A percentile compares a stretch with the other conserved stretches of the same genome.
These are phyloP conservation scores for Dentipellis fragilis DNA, from an alignment of 768 basidiomycete species.

Conservation along the genomic window DNA sequence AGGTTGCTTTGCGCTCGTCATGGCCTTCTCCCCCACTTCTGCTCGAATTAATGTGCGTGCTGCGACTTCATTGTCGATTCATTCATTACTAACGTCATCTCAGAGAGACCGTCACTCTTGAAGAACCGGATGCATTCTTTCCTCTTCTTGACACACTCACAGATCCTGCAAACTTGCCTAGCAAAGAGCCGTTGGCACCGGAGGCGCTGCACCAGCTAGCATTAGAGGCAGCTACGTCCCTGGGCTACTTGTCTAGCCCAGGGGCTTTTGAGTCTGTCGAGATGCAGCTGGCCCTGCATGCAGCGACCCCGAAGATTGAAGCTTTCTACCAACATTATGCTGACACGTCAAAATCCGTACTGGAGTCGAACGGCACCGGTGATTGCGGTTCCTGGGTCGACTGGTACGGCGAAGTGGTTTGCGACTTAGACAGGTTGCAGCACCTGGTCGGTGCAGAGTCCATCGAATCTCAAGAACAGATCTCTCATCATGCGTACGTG, in stretches of 20 bases:
- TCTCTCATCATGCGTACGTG: slow-evolving; percentile 21
- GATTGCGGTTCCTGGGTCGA: slow-evolving; percentile 71
- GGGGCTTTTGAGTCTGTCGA: slow-evolving; percentile 50
- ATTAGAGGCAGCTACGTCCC: slow-evolving; percentile 37
- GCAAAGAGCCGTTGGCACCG: slow-evolving; percentile 27
- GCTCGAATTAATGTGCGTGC: slow-evolving; percentile 23
- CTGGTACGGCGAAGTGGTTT: slow-evolving; percentile 70
- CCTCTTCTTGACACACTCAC: slow-evolving; percentile 60
- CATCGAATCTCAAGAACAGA: slow-evolving; percentile 28
- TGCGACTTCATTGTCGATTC: background rate
- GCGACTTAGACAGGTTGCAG: slow-evolving; percentile 51
- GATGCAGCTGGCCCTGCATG: slow-evolving; percentile 68
- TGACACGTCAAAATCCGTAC: slow-evolving; percentile 19
- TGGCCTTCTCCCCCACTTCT: slow-evolving; percentile 25
- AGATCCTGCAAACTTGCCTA: slow-evolving; percentile 32
- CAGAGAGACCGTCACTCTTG: slow-evolving; percentile 76
- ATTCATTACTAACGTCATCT: background rate
- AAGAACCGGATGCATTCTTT: slow-evolving; percentile 68
- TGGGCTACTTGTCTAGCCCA: slow-evolving; percentile 38
- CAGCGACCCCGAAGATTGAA: slow-evolving; percentile 70
- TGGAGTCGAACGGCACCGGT: slow-evolving; percentile 17
- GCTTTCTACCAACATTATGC: slow-evolving; percentile 75
- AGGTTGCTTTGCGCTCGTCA: slow-evolving; percentile 25
- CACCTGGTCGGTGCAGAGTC: slow-evolving; percentile 42
- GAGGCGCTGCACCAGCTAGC: slow-evolving; percentile 46